Percentiles rank a stretch among this genome's conserved stretches.
phyloP scores from a whole-genome alignment of 2,329 filamentous ascomycete genomes.

The Sporothrix luriei region DNA sequence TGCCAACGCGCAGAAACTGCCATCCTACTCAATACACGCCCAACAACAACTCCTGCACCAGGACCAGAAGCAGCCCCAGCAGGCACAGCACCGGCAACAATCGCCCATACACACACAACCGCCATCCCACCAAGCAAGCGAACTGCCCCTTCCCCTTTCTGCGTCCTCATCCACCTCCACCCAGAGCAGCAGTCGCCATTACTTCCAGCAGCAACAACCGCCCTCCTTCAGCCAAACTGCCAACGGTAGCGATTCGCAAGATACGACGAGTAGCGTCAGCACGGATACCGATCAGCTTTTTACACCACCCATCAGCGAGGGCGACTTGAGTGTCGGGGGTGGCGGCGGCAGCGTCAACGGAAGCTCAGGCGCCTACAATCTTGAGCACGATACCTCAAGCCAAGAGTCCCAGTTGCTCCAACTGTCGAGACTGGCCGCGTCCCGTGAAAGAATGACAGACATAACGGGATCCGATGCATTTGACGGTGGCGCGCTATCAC shows the following conservation, averaged over 20 bases:
- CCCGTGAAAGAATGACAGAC: slow-evolving; percentile 53
- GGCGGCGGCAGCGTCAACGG: slow-evolving; percentile 38
- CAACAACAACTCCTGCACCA: slow-evolving; percentile 28
- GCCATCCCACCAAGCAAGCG: slow-evolving; percentile 22
- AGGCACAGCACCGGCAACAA: slow-evolving; percentile 29
- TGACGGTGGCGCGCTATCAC: slow-evolving; percentile 47
- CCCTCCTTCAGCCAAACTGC: slow-evolving; percentile 13
- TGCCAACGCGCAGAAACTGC: slow-evolving; percentile 31
- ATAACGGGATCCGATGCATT: slow-evolving; percentile 38
- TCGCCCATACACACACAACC: slow-evolving; percentile 31
- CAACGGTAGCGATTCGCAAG: slow-evolving; percentile 40
- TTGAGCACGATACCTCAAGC: slow-evolving; percentile 47
- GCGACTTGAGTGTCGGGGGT: slow-evolving; percentile 46
- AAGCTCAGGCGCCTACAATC: slow-evolving; percentile 7
- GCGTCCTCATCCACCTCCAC: slow-evolving; percentile 26
- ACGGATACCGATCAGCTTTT: slow-evolving; percentile 48
- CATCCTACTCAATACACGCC: slow-evolving; percentile 23
- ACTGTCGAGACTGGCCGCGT: slow-evolving; percentile 61
- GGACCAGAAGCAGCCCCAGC: slow-evolving; percentile 31
- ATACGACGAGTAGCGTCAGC: slow-evolving; percentile 45
- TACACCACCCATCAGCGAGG: slow-evolving; percentile 50
- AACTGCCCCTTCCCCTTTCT: slow-evolving; percentile 17
- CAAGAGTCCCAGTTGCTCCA: slow-evolving; percentile 60
- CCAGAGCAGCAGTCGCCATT: slow-evolving; percentile 34
- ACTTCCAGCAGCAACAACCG: slow-evolving; percentile 26